Conservation (phyloP, 495 filamentous ascomycete genomes). For the Glonium stellatum region DNA sequence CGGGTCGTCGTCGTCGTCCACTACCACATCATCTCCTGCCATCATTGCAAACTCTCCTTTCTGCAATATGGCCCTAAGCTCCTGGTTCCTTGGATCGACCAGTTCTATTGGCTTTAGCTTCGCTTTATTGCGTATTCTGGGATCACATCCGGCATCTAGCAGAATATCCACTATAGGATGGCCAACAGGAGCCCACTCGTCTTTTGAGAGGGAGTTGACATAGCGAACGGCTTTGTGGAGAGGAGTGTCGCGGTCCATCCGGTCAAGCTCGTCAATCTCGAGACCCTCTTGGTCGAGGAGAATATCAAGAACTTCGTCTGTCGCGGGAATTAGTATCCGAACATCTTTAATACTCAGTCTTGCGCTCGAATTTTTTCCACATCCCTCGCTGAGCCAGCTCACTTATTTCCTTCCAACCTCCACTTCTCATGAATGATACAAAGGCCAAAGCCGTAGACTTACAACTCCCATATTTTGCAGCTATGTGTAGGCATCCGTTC, state of each 20-base stretch:
- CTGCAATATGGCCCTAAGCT: constrained; percentile 60
- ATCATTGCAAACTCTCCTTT: constrained; percentile 58
- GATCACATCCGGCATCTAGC: constrained; percentile 85
- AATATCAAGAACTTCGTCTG: constrained; percentile 82
- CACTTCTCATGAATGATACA: too few species aligned
- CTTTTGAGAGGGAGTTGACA: constrained; percentile 50
- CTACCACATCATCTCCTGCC: constrained; percentile 33
- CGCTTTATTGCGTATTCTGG: constrained; percentile 64
- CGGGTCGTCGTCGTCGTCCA: constrained; percentile 33
- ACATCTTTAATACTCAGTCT: not conserved
- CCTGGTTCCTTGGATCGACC: constrained; percentile 63
- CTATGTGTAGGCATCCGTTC: constrained; percentile 82
- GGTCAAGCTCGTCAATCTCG: constrained; percentile 85
- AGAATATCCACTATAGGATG: constrained; percentile 75
- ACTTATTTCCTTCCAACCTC: too few species aligned
- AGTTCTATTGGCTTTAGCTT: constrained; percentile 62
- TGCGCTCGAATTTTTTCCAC: not conserved
- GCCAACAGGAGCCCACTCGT: constrained; percentile 54
- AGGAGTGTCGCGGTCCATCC: constrained; percentile 78
- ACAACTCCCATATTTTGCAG: constrained; percentile 81
- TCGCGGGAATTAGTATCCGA: not conserved
- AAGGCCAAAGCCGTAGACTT: constrained; percentile 34
- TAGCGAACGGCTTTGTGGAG: constrained; percentile 82
- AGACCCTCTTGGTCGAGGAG: constrained; percentile 91
- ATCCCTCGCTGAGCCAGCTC: too few species aligned